Percentiles rank a stretch among this genome's conserved stretches.
Evolutionary conservation across 768 basidiomycete species (phyloP).

Genomic region (Macrolepiota dolichaula): DNA sequence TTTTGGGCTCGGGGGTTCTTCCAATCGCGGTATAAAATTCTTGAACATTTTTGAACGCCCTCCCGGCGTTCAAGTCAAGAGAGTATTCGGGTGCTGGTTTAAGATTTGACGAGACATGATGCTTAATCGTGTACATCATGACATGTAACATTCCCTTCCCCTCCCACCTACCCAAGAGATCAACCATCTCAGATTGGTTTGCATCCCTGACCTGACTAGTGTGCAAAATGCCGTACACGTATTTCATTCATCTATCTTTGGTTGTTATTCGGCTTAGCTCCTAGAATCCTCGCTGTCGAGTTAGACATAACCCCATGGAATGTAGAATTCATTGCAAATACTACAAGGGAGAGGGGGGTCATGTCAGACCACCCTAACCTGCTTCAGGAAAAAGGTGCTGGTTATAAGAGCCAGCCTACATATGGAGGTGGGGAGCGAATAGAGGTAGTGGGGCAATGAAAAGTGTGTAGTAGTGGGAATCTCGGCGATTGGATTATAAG

Average conservation of each 20-base stretch:
- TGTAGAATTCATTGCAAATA: slow-evolving; percentile 5
- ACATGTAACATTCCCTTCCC: not conserved
- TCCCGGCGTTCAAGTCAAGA: not conserved
- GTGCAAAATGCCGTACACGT: slow-evolving; percentile 17
- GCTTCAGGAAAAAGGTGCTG: not conserved
- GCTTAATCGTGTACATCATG: not conserved
- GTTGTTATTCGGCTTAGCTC: slow-evolving; percentile 24
- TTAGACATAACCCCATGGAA: slow-evolving; percentile 6
- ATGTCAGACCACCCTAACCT: slow-evolving; percentile 2
- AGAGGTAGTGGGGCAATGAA: not conserved
- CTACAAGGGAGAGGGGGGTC: not conserved
- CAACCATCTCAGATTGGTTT: not conserved
- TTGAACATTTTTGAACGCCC: no score
- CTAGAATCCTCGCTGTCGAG: slow-evolving; percentile 4
- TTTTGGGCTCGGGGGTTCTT: not conserved
- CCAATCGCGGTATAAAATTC: not conserved
- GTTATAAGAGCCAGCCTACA: not conserved
- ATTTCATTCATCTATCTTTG: slow-evolving; percentile 21
- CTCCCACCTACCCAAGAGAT: no score
- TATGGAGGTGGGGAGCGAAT: not conserved
- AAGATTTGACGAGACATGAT: slow-evolving; percentile 2
- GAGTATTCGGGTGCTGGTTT: not conserved
- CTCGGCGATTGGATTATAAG: slow-evolving; percentile 8
- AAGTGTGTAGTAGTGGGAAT: slow-evolving; percentile 2
- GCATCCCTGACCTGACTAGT: not conserved